These are phyloP conservation scores for Chaetoceros tenuissimus DNA, from an alignment of 108 stramenopile genomes.

Conservation along the genomic window DNA sequence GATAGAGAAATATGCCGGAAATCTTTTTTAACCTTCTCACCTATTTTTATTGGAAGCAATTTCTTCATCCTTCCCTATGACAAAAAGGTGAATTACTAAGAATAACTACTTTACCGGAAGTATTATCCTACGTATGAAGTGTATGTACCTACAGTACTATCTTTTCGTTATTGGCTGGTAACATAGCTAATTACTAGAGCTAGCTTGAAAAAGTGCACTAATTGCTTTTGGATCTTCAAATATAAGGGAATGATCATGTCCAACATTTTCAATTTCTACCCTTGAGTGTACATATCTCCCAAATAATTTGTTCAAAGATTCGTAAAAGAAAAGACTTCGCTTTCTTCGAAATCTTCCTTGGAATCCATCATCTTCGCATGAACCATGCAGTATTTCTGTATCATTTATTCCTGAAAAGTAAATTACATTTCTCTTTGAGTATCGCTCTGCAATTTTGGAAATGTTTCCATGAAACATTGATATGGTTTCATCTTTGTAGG, in stretches of 20 bases:
- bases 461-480: slow-evolving; percentile 20
- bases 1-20: too few species aligned
- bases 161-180: too few species aligned
- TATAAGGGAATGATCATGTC: slow-evolving; percentile 69
- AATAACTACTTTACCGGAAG: too few species aligned
- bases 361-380: slow-evolving; percentile 40
- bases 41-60: too few species aligned
- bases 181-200: too few species aligned
- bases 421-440: slow-evolving; percentile 42
- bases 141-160: too few species aligned
- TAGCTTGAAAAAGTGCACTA: too few species aligned
- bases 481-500: slow-evolving; percentile 44
- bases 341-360: slow-evolving; percentile 57
- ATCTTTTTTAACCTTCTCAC: too few species aligned
- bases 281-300: slow-evolving; percentile 31
- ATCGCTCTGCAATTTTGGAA: slow-evolving; percentile 24
- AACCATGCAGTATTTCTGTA: slow-evolving; percentile 12
- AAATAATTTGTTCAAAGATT: slow-evolving; percentile 13
- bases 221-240: slow-evolving; percentile 59
- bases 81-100: too few species aligned
- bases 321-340: slow-evolving; percentile 43
- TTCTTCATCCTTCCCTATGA: too few species aligned
- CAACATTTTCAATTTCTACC: slow-evolving; percentile 41
- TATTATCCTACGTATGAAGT: too few species aligned
- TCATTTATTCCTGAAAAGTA: slow-evolving; percentile 67